Conservation (phyloP, 176 grass and related monocot species). For the barley (Hordeum vulgare) region MorexV3_pseudomolecules_assembly NC_058520.1:227491494-227491993, state of each 20-base stretch:
- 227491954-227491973: neutral
- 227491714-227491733: constrained; percentile 63
- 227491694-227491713: constrained; percentile 99
- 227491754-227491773: neutral
- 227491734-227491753: constrained; percentile 1
- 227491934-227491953: neutral
- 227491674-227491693: constrained; percentile 98
- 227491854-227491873: constrained; percentile 1
- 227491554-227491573: neutral
- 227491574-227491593: neutral
- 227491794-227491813: neutral
- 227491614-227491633: constrained; percentile 99
- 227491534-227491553: neutral
- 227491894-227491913: neutral
- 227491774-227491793: neutral
- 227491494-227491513: neutral
- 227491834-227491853: neutral
- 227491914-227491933: neutral
- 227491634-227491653: constrained; percentile 97
- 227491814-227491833: neutral
- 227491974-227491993: neutral
- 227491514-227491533: neutral
- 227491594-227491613: constrained; percentile 73
- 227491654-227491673: constrained; percentile 89
- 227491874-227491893: neutral